Conservation (phyloP, 1,284 basidiomycete genomes). For the Hemileia vastatrix region DNA sequence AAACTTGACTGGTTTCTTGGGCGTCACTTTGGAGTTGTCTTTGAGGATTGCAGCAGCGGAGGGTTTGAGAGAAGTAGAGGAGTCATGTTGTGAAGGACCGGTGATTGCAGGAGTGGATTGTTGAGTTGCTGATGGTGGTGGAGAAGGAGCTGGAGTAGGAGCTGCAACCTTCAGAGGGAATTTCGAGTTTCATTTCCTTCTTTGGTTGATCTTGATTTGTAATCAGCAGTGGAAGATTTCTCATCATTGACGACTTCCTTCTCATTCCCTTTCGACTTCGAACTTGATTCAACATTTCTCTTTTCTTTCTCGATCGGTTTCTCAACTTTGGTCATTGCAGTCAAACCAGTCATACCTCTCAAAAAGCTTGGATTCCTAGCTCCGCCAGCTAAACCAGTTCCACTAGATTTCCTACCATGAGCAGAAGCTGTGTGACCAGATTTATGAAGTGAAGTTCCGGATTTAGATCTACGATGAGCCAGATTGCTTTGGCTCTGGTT, state of each 20-base stretch:
- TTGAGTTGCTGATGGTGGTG: no score
- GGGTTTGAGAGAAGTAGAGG: neutral
- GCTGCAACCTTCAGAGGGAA: no score
- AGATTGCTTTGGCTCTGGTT: neutral
- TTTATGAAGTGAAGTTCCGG: neutral
- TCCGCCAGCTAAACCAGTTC: neutral
- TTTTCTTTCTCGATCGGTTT: neutral
- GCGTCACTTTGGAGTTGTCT: neutral
- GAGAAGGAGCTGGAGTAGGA: no score
- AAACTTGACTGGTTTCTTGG: constrained; percentile 31
- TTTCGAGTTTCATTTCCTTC: no score
- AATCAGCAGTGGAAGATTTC: no score
- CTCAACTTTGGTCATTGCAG: neutral
- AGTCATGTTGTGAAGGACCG: neutral
- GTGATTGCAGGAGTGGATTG: no score
- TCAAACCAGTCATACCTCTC: neutral
- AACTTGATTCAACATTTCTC: neutral
- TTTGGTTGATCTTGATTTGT: no score
- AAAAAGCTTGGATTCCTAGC: neutral
- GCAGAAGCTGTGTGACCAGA: neutral
- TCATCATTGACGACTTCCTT: no score
- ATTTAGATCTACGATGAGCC: neutral
- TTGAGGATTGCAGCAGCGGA: neutral
- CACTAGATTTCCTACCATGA: neutral
- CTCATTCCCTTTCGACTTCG: neutral